Evolutionary conservation across 805 yeast genomes (phyloP).

Genomic region (Ogataea zsoltii): DNA sequence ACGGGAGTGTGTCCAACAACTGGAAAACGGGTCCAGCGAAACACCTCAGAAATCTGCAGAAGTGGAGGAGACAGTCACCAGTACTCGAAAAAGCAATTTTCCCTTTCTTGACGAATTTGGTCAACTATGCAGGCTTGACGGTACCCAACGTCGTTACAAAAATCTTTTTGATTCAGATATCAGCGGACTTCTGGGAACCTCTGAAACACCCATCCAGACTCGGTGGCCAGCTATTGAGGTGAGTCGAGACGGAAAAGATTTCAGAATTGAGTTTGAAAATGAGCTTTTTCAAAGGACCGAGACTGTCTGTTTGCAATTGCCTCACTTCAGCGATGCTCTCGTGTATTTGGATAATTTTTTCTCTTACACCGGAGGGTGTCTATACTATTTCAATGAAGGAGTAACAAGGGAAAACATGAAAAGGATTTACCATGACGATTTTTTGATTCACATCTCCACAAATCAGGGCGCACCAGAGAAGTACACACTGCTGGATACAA

Average conservation of each 20-base stretch:
- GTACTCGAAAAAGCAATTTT: conserved; percentile 36
- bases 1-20: conserved; percentile 21
- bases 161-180: conserved; percentile 72
- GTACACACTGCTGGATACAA: conserved; percentile 58
- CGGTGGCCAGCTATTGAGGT: too few species aligned
- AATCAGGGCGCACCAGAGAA: too few species aligned
- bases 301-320: conserved; percentile 58
- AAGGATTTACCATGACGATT: conserved; percentile 49
- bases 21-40: too few species aligned
- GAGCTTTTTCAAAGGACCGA: background rate
- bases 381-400: conserved; percentile 76
- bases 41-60: background rate
- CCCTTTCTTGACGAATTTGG: conserved; percentile 67
- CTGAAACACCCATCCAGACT: too few species aligned
- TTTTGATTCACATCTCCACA: conserved; percentile 5
- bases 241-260: too few species aligned
- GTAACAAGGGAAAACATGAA: conserved; percentile 58
- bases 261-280: background rate
- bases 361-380: conserved; percentile 72
- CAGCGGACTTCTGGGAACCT: conserved; percentile 39
- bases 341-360: conserved; percentile 65
- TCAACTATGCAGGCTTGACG: conserved; percentile 37
- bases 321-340: conserved; percentile 67
- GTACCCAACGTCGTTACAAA: conserved; percentile 66
- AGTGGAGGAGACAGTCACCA: background rate